Conservation (phyloP, 495 filamentous ascomycete species). For the Barbatosphaeria neglecta region DNA sequence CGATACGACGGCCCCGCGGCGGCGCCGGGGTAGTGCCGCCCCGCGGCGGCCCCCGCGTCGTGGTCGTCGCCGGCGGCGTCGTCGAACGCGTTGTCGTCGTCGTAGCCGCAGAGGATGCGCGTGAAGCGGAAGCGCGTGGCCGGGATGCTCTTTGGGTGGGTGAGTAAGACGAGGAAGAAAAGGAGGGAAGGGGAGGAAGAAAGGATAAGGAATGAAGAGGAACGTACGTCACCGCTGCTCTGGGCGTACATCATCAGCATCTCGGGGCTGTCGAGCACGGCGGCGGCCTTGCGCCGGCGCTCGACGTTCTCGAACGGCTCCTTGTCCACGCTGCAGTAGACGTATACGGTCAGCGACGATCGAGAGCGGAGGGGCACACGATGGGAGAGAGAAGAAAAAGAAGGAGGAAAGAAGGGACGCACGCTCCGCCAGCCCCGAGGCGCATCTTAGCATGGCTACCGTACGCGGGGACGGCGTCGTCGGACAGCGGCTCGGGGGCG, state of each 20-base stretch:
- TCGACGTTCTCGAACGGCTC: constrained; percentile 20
- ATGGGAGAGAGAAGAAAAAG: not conserved
- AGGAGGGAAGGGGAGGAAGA: constrained; percentile 1
- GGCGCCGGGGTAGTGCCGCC: not conserved
- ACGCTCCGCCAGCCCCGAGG: constrained; percentile 7
- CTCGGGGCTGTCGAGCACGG: constrained; percentile 38
- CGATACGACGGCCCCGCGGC: too few relatives aligned
- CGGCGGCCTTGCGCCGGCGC: constrained; percentile 26
- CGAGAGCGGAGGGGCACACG: not conserved
- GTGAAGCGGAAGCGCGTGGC: constrained; percentile 37
- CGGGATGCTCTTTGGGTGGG: constrained; percentile 26
- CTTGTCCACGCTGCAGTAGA: not conserved
- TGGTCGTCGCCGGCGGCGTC: constrained; percentile 10
- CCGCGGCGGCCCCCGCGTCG: not conserved
- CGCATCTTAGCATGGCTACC: constrained; percentile 10
- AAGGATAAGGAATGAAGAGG: not conserved
- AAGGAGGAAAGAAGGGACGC: not conserved
- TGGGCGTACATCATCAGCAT: constrained; percentile 42
- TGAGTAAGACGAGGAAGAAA: not conserved
- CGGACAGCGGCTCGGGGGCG: constrained; percentile 11
- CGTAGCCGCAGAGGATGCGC: constrained; percentile 35
- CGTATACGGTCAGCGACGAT: not conserved
- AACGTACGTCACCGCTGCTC: constrained; percentile 30
- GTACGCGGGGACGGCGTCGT: constrained; percentile 13
- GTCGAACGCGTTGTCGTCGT: constrained; percentile 15